Conservation (phyloP, 768 basidiomycete species). For the Mycena capillaripes region DNA sequence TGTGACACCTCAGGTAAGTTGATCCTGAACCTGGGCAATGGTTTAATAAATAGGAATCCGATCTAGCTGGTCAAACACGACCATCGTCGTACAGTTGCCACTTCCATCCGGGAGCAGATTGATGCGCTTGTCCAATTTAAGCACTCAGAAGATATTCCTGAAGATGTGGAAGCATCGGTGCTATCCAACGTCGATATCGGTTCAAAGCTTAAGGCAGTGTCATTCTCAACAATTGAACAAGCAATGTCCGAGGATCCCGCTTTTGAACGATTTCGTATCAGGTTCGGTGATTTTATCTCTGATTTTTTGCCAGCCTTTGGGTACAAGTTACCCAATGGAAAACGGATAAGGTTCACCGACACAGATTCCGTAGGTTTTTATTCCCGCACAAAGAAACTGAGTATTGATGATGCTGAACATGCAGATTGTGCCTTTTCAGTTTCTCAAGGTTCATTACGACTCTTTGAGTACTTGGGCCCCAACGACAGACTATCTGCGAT, state of each 20-base stretch:
- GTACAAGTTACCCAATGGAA: background rate
- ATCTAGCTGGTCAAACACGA: slow-evolving; percentile 20
- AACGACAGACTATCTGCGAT: too few relatives aligned
- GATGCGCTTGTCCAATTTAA: background rate
- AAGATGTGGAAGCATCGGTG: background rate
- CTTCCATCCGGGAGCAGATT: slow-evolving; percentile 15
- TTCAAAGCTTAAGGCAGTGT: background rate
- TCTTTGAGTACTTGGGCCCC: background rate
- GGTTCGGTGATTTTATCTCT: background rate
- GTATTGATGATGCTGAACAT: too few relatives aligned
- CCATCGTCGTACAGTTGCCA: slow-evolving; percentile 17
- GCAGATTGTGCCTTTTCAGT: background rate
- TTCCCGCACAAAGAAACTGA: too few relatives aligned
- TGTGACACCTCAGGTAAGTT: slow-evolving; percentile 33
- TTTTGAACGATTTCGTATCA: background rate
- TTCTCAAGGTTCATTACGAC: background rate
- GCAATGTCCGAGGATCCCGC: background rate
- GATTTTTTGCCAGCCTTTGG: background rate
- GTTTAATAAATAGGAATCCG: background rate
- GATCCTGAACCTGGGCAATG: background rate
- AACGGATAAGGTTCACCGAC: background rate
- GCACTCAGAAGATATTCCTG: background rate
- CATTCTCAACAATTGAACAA: slow-evolving; percentile 6
- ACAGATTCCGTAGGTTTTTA: background rate
- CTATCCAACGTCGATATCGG: slow-evolving; percentile 7